These are phyloP conservation scores for Chloris gayana DNA, from an alignment of 176 grass and related monocot species.

Conservation along the genomic window DNA sequence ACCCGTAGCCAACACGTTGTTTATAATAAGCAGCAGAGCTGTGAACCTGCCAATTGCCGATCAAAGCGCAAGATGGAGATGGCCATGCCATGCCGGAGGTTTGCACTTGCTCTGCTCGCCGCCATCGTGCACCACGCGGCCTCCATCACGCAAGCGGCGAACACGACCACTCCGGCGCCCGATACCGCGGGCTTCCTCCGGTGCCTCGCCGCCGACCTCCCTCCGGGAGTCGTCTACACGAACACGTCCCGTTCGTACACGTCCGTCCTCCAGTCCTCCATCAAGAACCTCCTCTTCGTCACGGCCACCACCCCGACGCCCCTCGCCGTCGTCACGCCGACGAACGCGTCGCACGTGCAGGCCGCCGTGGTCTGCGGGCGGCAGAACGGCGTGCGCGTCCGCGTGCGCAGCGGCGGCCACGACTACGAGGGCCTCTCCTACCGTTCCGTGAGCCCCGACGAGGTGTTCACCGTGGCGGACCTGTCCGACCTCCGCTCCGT, in stretches of 20 bases:
- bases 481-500: constrained; percentile 37
- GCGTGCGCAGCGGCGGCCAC: constrained; percentile 68
- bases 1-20: no score
- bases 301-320: constrained; percentile 56
- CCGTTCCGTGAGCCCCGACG: no score
- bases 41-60: not conserved
- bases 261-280: constrained; percentile 51
- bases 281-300: constrained; percentile 63
- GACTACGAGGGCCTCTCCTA: constrained; percentile 85
- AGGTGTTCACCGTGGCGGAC: constrained; percentile 63
- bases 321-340: constrained; percentile 42
- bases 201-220: constrained; percentile 46
- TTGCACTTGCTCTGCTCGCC: not conserved
- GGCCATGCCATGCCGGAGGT: not conserved
- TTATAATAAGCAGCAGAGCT: no score
- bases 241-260: constrained; percentile 37
- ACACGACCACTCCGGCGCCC: not conserved
- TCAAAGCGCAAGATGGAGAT: no score
- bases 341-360: constrained; percentile 53
- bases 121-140: not conserved
- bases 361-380: constrained; percentile 50
- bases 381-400: constrained; percentile 35
- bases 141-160: not conserved
- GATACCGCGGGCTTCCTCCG: constrained; percentile 34
- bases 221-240: constrained; percentile 35